A percentile compares a stretch with the other conserved stretches of the same genome.
These are phyloP conservation scores for Cryptococcus sp. DNA, from an alignment of 1,284 basidiomycete genomes.

Conservation along the genomic window DNA sequence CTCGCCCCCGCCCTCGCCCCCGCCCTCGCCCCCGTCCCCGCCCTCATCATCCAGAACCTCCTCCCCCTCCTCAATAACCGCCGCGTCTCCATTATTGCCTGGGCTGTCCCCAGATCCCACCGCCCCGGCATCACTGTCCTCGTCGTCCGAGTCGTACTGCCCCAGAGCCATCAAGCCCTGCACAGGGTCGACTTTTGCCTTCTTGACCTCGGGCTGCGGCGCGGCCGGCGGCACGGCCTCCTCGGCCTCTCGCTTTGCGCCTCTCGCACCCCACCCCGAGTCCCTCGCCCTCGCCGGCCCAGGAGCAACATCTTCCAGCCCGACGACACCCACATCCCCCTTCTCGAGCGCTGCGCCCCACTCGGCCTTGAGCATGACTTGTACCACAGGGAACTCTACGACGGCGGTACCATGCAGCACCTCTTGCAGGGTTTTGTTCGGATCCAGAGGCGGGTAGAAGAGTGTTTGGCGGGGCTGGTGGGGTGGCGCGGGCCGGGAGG, in stretches of 20 bases:
- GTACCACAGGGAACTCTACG: constrained; percentile 75
- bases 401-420: constrained; percentile 63
- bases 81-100: constrained; percentile 5
- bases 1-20: too few relatives aligned
- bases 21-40: neutral
- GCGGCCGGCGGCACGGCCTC: constrained; percentile 28
- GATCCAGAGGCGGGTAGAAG: constrained; percentile 61
- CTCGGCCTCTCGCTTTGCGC: constrained; percentile 3
- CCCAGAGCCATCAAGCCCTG: constrained; percentile 33
- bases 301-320: constrained; percentile 27
- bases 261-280: constrained; percentile 51
- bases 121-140: constrained; percentile 31
- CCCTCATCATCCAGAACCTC: too few relatives aligned
- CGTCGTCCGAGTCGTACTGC: constrained; percentile 29
- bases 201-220: constrained; percentile 54
- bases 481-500: constrained; percentile 15
- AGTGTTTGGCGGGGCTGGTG: constrained; percentile 18
- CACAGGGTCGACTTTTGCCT: constrained; percentile 33
- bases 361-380: constrained; percentile 61
- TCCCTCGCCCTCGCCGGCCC: constrained; percentile 55
- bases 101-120: too few relatives aligned
- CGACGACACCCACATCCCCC: constrained; percentile 44
- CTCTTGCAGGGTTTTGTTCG: constrained; percentile 53
- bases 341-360: constrained; percentile 57
- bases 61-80: constrained; percentile 11